phyloP scores from a whole-genome alignment of 1,284 basidiomycete genomes.

The Entoloma clypeatum region DNA sequence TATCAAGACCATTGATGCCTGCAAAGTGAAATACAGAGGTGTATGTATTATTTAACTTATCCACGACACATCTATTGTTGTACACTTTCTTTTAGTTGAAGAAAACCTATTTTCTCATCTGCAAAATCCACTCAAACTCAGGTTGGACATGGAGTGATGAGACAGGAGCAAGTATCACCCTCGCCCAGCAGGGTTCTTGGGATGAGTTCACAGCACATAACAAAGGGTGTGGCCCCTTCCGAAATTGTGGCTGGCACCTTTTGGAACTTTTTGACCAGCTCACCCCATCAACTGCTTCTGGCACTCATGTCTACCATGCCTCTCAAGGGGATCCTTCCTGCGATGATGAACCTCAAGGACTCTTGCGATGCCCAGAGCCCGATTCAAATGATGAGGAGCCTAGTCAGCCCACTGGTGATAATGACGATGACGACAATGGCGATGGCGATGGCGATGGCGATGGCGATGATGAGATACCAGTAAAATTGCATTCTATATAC shows the following conservation, averaged over 20 bases:
- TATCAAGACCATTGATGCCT: neutral
- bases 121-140: conserved; percentile 5
- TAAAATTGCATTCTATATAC: no score
- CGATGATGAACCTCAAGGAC: neutral
- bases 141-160: conserved; percentile 12
- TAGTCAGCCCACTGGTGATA: no score
- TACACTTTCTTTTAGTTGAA: conserved; percentile 1
- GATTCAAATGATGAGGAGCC: no score
- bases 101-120: neutral
- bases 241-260: neutral
- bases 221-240: neutral
- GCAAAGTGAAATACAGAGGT: neutral
- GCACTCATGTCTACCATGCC: no score
- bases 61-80: no score
- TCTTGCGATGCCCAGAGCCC: no score
- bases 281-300: neutral
- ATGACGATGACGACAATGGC: no score
- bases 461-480: no score
- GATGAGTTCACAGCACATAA: conserved; percentile 1
- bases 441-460: no score
- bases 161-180: conserved; percentile 8
- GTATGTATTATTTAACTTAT: no score
- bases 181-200: conserved; percentile 3
- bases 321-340: neutral
- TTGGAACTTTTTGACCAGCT: neutral